These are phyloP conservation scores for Yamadazyma dushanensis DNA, from an alignment of 1,139 yeast genomes.

Conservation along the genomic window DNA sequence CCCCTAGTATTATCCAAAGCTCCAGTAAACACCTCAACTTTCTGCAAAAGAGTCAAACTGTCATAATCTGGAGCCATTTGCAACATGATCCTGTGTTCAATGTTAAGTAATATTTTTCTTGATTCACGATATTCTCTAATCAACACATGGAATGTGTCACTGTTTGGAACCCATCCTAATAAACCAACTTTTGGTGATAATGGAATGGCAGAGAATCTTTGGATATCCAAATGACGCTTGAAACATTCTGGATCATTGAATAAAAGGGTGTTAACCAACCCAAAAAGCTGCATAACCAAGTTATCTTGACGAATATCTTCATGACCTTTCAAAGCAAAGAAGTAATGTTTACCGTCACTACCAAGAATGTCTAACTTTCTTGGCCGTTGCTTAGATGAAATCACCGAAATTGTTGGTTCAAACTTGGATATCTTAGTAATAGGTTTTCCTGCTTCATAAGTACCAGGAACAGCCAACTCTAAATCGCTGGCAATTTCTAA, in stretches of 20 bases:
- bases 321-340: conserved; percentile 84
- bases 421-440: conserved; percentile 70
- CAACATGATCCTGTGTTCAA: conserved; percentile 92
- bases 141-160: conserved; percentile 93
- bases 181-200: conserved; percentile 96
- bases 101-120: conserved; percentile 82
- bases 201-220: conserved; percentile 90
- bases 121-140: conserved; percentile 92
- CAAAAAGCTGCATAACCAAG: conserved; percentile 96
- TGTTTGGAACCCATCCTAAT: conserved; percentile 95
- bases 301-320: conserved; percentile 98
- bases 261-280: conserved; percentile 86
- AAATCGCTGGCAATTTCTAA: conserved; percentile 75
- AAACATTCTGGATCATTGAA: conserved; percentile 93
- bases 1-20: conserved; percentile 96
- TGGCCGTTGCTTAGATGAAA: conserved; percentile 95
- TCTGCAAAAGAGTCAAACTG: conserved; percentile 79
- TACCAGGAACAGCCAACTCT: conserved; percentile 92
- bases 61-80: conserved; percentile 99
- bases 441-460: conserved; percentile 83
- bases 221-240: conserved; percentile 92
- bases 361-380: conserved; percentile 78
- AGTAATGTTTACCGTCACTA: conserved; percentile 88
- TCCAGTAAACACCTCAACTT: conserved; percentile 94
- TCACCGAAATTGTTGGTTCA: conserved; percentile 84